Conservation (phyloP, 139 green algal genomes). For the Closterium sp. region DNA sequence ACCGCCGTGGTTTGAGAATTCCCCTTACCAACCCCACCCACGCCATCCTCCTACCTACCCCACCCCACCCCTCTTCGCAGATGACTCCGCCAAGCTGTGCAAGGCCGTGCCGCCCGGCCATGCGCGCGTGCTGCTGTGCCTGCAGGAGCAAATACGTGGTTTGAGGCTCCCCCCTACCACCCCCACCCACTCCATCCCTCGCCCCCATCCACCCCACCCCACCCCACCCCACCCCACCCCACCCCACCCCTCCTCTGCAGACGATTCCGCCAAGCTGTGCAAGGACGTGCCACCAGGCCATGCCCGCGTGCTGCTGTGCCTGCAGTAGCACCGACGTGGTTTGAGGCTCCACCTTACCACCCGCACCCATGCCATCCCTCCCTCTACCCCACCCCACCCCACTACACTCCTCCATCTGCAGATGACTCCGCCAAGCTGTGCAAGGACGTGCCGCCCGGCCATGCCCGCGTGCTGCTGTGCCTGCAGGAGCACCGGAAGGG, state of each 20-base stretch:
- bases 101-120: conserved; percentile 35
- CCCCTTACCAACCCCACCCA: background rate
- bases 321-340: too few relatives aligned
- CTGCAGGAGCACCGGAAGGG: conserved; percentile 68
- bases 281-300: background rate
- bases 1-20: too few relatives aligned
- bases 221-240: too few relatives aligned
- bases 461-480: conserved; percentile 76
- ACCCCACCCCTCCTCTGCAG: background rate
- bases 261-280: conserved; percentile 25
- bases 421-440: conserved; percentile 51
- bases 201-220: too few relatives aligned
- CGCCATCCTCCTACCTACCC: background rate
- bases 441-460: conserved; percentile 39
- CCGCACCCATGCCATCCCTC: too few relatives aligned
- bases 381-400: background rate
- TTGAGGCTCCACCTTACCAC: too few relatives aligned
- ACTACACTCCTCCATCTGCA: background rate
- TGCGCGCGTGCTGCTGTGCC: conserved; percentile 75
- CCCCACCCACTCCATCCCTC: too few relatives aligned
- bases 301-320: too few relatives aligned
- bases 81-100: conserved; percentile 48
- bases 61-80: background rate
- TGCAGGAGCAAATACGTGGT: conserved; percentile 27
- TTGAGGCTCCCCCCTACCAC: too few relatives aligned